A percentile compares a stretch with the other conserved stretches of the same genome.
These are phyloP conservation scores for Xerocomus spinulosus DNA, from an alignment of 768 basidiomycete genomes.

Conservation along the genomic window DNA sequence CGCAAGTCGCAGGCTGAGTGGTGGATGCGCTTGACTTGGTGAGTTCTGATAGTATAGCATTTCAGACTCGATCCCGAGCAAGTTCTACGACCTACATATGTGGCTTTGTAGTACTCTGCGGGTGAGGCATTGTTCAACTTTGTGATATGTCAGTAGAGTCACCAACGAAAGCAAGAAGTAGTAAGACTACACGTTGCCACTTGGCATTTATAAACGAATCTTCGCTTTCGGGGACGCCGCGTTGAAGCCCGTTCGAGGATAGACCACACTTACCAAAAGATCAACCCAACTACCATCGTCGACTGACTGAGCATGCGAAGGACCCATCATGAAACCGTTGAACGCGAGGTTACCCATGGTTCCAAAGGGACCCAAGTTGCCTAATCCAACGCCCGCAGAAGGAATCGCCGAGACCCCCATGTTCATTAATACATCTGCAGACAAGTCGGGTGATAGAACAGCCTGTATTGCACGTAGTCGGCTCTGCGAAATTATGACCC, in stretches of 20 bases:
- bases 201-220: neutral
- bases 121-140: conserved; percentile 54
- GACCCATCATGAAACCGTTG: conserved; percentile 18
- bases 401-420: conserved; percentile 16
- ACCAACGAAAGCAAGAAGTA: neutral
- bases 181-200: neutral
- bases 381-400: conserved; percentile 14
- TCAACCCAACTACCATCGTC: conserved; percentile 29
- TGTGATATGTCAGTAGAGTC: conserved; percentile 11
- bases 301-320: conserved; percentile 19
- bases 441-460: conserved; percentile 40
- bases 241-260: neutral
- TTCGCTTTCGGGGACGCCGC: neutral
- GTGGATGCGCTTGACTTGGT: conserved; percentile 63
- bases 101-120: conserved; percentile 61
- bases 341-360: conserved; percentile 25
- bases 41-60: conserved; percentile 45
- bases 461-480: conserved; percentile 72
- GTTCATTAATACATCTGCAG: conserved; percentile 23
- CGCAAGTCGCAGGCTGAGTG: conserved; percentile 60
- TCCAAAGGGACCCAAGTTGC: conserved; percentile 24
- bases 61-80: neutral
- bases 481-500: conserved; percentile 69
- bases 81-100: conserved; percentile 49
- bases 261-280: conserved; percentile 25